These are phyloP conservation scores for Skeletonema menzelii DNA, from an alignment of 108 stramenopile genomes.

Conservation along the genomic window DNA sequence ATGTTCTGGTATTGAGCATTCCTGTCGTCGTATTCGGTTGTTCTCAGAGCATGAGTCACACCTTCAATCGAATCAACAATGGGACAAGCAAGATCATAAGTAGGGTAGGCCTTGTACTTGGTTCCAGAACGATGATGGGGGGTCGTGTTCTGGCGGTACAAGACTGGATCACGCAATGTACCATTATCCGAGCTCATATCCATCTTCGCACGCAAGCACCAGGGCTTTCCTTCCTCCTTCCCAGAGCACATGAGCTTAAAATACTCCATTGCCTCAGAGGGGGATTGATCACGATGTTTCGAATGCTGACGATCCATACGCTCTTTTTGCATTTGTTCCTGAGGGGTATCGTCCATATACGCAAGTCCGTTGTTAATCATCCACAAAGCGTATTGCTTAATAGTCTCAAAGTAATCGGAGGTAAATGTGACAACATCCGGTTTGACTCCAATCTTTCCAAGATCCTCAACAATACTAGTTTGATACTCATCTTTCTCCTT, in stretches of 20 bases:
- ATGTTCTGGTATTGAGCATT: conserved; percentile 97
- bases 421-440: conserved; percentile 93
- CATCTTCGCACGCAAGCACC: conserved; percentile 98
- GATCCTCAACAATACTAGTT: conserved; percentile 83
- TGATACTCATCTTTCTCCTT: conserved; percentile 99
- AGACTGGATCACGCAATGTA: conserved; percentile 97
- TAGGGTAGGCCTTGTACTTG: conserved; percentile 98
- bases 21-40: conserved; percentile 98
- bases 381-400: conserved; percentile 80
- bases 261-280: conserved; percentile 74
- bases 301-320: conserved; percentile 76
- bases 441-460: conserved; percentile 79
- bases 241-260: conserved; percentile 91
- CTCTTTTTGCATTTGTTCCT: conserved; percentile 91
- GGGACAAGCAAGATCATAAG: conserved; percentile 99
- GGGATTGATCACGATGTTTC: conserved; percentile 79
- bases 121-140: conserved; percentile 97
- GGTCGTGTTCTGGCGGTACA: conserved; percentile 92
- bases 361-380: conserved; percentile 93
- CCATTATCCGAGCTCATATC: conserved; percentile 96
- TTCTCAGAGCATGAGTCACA: conserved; percentile 97
- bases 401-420: conserved; percentile 92
- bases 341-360: conserved; percentile 99
- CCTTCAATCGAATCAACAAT: conserved; percentile 99
- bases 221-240: conserved; percentile 72